Base-by-base conservation (phyloP, 1,284 basidiomycete species). In the Ceratobasidium sp. region DNA sequence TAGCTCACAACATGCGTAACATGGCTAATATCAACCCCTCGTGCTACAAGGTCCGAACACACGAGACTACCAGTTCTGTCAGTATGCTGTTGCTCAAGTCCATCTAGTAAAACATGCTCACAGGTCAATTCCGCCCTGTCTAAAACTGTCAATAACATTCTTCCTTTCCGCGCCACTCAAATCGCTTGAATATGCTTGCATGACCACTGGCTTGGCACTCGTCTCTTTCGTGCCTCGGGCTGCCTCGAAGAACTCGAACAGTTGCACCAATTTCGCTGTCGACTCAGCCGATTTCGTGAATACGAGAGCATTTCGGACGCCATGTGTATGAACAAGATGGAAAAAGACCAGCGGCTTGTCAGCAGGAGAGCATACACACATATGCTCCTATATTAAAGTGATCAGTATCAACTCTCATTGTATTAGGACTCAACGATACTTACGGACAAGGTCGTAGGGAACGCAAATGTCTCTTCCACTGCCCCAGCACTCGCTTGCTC, bases 211-310 rank as follows among this genome's bases (percentile, higher is more conserved):
- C 74, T 82, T 83, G 79, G 65, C 79, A 64, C 79, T 79, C 23
- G 77, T 66, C 79, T 79, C 60, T 77, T 79, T 35, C 28, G 35
- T 20, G 76, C 80, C 78, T 63, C 85, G 85, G 35, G 89, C 87
- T 23, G 86, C 85, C 84, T 95, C 91, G 80, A 98, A 97, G 81
- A 94, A 93, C 63, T 92, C 89, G 79, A 99, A 90, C 3, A 99
- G 87, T 71, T 88, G 89, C 23, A 97, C 92, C 8, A 99, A 90
- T 13, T 97, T 89, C 0, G 88, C 86, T 0, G 97, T 95, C 0
- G 94, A 95, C 81, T 99, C 97, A 13, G 98, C 93, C 0, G 94
- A 96, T 84, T 99, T 99, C 10, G 96, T 98, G 85, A 99, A 99
- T 65, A 97, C 92, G 28, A 99, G 87, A 0, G 93, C 94, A 78